A percentile compares a stretch with the other conserved stretches of the same genome.
phyloP scores from a whole-genome alignment of 169 alveolate genomes.

The Plasmodium gaboni region DNA sequence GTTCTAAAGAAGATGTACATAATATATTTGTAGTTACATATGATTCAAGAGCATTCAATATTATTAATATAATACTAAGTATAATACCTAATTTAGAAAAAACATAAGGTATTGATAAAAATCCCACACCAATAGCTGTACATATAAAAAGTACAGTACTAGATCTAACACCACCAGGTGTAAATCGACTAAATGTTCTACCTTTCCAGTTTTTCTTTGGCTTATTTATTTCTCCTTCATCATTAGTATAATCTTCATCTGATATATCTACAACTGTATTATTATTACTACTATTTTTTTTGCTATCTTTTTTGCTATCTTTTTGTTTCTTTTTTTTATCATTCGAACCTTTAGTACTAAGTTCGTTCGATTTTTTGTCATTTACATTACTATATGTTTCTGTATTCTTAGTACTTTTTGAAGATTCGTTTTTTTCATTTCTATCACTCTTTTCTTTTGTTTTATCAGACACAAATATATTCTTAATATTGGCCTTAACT shows the following conservation, averaged over 20 bases:
- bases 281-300: background rate
- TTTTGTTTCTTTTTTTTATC: background rate
- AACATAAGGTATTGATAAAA: slow-evolving; percentile 60
- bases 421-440: background rate
- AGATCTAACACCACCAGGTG: slow-evolving; percentile 75
- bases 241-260: slow-evolving; percentile 1
- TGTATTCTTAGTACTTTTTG: background rate
- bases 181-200: slow-evolving; percentile 68
- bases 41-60: slow-evolving; percentile 52
- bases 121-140: slow-evolving; percentile 73
- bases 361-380: background rate
- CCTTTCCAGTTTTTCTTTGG: slow-evolving; percentile 48
- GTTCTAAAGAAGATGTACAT: slow-evolving; percentile 50
- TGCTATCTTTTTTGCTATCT: background rate
- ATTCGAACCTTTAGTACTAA: background rate
- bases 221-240: slow-evolving; percentile 10
- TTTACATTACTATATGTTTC: background rate
- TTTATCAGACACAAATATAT: background rate
- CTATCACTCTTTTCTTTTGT: background rate
- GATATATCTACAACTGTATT: background rate
- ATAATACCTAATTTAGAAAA: slow-evolving; percentile 67
- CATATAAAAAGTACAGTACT: slow-evolving; percentile 68
- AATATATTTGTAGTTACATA: slow-evolving; percentile 67
- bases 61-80: slow-evolving; percentile 29
- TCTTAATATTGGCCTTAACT: background rate